Base-by-base conservation (phyloP, 208 protist genomes). In the Trypanosomatidae sp. region DNA sequence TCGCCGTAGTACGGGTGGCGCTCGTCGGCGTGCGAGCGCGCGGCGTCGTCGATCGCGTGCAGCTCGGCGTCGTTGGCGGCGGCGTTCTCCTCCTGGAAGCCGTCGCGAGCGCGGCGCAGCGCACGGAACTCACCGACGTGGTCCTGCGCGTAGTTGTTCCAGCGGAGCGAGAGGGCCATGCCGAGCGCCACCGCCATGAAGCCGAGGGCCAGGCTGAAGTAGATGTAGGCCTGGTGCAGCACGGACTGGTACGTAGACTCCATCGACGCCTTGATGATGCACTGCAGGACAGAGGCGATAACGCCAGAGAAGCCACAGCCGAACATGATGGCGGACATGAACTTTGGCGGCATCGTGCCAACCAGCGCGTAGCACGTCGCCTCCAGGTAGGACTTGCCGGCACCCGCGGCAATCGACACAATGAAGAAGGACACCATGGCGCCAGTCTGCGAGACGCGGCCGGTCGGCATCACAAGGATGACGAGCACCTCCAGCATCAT, bases 291-390 rank as follows among this genome's bases (percentile, higher is more conserved):
- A 0, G 88, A 91, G 25, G 86, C 56, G 36, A 90, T 84, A 9
- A 93, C 80, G 33, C 92, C 92, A 13, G 87, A 91, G 72, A 90
- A 85, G 62, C 87, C 88, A 55, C 85, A 92, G 70, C 95, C 95
- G 78, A 91, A 88, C 93, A 98, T 97, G 47, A 95, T 70, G 15
- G 89, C 90, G 25, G 90, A 88, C 84, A 92, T 96, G 70, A 95
- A 97, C 74, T 91, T 87, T 6, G 84, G 67, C 56, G 88, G 88
- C 83, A 97, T 91, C 12, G 77, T 83, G 44, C 84, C 84, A 0
- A 89, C 93, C 47, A 97, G 58, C 12, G 87, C 91, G 80, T 97
- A 98, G 67, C 88, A 87, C 36, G 88, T 94, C 19, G 87, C 88
- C 77, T 97, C 88, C 36, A 93, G 72, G 69, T 96, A 95, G 28